Evolutionary conservation across 768 basidiomycete species (phyloP).

Genomic region (Rossbeevera mucosa): DNA sequence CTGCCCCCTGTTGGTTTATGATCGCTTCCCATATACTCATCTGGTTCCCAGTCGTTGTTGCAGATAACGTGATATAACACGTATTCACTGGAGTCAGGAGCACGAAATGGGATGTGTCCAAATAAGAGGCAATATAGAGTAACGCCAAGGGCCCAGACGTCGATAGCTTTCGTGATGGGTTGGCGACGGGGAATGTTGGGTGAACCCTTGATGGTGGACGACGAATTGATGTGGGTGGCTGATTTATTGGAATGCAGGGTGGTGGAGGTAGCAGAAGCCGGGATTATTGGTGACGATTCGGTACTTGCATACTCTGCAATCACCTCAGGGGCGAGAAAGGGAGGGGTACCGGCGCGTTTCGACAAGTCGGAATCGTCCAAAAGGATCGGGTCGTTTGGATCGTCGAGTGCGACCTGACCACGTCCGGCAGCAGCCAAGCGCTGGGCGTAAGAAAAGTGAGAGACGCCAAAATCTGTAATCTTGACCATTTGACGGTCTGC

Average conservation of each 20-base stretch:
- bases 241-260: conserved; percentile 30
- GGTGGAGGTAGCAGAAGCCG: conserved; percentile 28
- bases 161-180: conserved; percentile 86
- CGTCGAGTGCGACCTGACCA: conserved; percentile 34
- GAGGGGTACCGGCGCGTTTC: conserved; percentile 90
- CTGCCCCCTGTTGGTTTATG: conserved; percentile 59
- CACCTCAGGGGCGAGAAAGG: conserved; percentile 95
- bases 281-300: conserved; percentile 31
- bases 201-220: conserved; percentile 27
- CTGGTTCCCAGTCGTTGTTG: conserved; percentile 66
- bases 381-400: conserved; percentile 57
- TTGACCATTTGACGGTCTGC: conserved; percentile 85
- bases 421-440: conserved; percentile 61
- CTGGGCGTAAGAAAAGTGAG: conserved; percentile 91
- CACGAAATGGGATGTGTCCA: conserved; percentile 75
- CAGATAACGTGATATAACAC: conserved; percentile 77
- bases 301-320: conserved; percentile 58
- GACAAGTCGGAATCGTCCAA: conserved; percentile 83
- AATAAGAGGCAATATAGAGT: conserved; percentile 94
- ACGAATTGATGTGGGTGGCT: conserved; percentile 27
- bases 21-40: conserved; percentile 70
- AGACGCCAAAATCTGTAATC: conserved; percentile 97
- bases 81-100: conserved; percentile 58
- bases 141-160: conserved; percentile 96
- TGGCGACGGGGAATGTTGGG: conserved; percentile 31